phyloP scores from a whole-genome alignment of 306 rosid genomes.

The Lithocarpus polystachyus region DNA sequence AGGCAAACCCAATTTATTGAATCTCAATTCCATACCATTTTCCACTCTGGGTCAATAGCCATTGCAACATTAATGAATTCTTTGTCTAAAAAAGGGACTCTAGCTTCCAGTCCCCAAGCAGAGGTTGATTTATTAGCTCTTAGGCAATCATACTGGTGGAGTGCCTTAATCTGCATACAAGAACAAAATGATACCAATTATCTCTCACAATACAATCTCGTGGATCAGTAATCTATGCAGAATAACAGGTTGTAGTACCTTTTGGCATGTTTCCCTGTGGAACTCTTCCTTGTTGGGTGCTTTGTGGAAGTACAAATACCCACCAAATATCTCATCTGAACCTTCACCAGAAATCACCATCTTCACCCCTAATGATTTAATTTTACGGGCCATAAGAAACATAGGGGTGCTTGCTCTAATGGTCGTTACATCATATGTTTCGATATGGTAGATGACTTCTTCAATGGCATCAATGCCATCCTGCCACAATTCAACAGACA shows the following conservation, averaged over 20 bases:
- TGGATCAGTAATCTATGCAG: neutral
- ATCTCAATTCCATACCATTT: conserved; percentile 48
- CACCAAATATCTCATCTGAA: conserved; percentile 93
- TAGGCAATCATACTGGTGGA: conserved; percentile 79
- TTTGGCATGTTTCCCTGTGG: conserved; percentile 88
- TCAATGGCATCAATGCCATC: conserved; percentile 97
- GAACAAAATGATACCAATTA: neutral
- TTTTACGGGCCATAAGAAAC: conserved; percentile 95
- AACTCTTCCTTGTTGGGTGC: conserved; percentile 98
- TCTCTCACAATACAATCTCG: neutral
- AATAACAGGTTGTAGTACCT: conserved; percentile 40
- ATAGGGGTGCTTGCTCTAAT: conserved; percentile 97
- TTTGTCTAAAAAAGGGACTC: conserved; percentile 94
- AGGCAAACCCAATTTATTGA: neutral
- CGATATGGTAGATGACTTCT: conserved; percentile 88
- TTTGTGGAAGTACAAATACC: conserved; percentile 94
- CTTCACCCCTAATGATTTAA: conserved; percentile 93
- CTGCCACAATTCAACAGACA: conserved; percentile 29
- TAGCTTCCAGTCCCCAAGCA: conserved; percentile 96
- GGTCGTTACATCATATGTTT: conserved; percentile 93
- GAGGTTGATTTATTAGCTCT: conserved; percentile 89
- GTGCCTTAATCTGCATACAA: conserved; percentile 77
- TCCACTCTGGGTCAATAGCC: conserved; percentile 77
- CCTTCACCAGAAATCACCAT: conserved; percentile 99
- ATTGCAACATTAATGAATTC: conserved; percentile 74